These are phyloP conservation scores for Suillus cothurnatus DNA, from an alignment of 768 basidiomycete genomes.

Conservation along the genomic window DNA sequence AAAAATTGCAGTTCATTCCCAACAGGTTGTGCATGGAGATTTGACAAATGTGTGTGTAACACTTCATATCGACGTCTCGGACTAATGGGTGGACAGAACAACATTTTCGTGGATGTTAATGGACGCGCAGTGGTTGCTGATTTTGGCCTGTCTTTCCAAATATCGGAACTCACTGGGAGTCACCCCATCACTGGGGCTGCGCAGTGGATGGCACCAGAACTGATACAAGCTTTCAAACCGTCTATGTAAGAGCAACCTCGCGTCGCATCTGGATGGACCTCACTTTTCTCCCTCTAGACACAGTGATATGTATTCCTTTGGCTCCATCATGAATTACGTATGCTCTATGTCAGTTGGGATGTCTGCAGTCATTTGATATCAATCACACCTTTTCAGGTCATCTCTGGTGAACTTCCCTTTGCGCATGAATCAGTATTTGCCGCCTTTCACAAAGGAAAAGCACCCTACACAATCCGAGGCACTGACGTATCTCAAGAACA, in stretches of 20 bases:
- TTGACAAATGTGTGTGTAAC: background rate
- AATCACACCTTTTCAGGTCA: background rate
- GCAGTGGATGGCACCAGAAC: slow-evolving; percentile 2
- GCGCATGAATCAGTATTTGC: too few relatives aligned
- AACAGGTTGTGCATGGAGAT: background rate
- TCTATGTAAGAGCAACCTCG: background rate
- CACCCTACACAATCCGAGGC: background rate
- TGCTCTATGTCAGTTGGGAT: background rate
- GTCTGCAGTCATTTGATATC: background rate
- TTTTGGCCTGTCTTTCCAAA: slow-evolving; percentile 2
- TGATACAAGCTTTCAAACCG: background rate
- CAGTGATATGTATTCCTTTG: slow-evolving; percentile 6
- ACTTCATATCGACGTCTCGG: too few relatives aligned
- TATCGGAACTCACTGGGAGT: background rate
- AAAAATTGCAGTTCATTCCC: background rate
- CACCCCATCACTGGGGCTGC: background rate
- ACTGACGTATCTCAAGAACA: background rate
- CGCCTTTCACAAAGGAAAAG: background rate
- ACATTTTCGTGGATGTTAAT: background rate
- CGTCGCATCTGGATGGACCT: background rate
- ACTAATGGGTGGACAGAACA: background rate
- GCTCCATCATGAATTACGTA: slow-evolving; percentile 6
- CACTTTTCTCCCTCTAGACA: background rate
- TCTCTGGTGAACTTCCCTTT: background rate
- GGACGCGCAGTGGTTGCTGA: background rate